phyloP scores from a whole-genome alignment of 2,329 filamentous ascomycete genomes.

The Pseudogymnoascus sp. region DNA sequence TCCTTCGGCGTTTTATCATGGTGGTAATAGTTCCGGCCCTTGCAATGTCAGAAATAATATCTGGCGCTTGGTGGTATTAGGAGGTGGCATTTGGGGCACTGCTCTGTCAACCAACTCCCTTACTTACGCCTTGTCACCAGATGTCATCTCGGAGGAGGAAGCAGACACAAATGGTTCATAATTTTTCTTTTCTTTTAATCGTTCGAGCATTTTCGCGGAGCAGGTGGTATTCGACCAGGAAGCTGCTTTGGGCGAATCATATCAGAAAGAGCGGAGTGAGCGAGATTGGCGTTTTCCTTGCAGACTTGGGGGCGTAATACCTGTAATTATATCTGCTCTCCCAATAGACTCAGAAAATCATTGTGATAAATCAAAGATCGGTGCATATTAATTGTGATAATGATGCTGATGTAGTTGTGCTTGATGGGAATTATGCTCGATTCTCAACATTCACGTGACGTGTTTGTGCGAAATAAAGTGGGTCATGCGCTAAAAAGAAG shows the following conservation, averaged over 20 bases:
- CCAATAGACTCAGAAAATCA: constrained; percentile 5
- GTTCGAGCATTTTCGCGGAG: constrained; percentile 5
- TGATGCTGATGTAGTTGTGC: neutral
- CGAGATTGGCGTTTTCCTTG: constrained; percentile 8
- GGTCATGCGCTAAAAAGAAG: neutral
- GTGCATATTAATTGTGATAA: neutral
- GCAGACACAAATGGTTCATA: neutral
- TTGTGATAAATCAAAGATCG: neutral
- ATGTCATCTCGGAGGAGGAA: neutral
- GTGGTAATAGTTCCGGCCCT: constrained; percentile 2
- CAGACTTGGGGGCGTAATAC: constrained; percentile 8
- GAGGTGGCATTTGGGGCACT: constrained; percentile 6
- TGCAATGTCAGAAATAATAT: constrained; percentile 3
- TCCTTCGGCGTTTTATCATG: constrained; percentile 5
- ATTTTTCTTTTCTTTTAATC: constrained; percentile 5
- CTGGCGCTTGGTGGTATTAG: neutral
- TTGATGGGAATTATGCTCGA: neutral
- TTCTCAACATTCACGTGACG: neutral
- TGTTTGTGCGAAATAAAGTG: neutral
- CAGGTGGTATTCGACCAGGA: constrained; percentile 1
- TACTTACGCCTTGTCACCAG: neutral
- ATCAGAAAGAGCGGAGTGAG: neutral
- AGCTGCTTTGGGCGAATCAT: constrained; percentile 2
- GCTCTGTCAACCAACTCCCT: neutral
- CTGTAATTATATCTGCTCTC: constrained; percentile 9